These are phyloP conservation scores for Avena atlantica DNA, from an alignment of 176 grass and related monocot species.

Conservation along the genomic window DNA sequence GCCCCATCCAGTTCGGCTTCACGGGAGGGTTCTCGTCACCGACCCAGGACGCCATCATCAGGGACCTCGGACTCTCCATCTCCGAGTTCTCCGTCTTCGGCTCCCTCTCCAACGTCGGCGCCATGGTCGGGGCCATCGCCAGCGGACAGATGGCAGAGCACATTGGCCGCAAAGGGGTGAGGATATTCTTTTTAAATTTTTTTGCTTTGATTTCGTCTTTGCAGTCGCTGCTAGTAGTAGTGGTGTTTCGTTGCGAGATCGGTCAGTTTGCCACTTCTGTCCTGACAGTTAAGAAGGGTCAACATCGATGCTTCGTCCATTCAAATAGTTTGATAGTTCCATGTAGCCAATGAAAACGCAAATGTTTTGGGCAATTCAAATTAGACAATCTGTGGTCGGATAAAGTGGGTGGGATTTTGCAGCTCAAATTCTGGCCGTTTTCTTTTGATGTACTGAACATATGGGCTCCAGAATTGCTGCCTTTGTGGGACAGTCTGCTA, in stretches of 20 bases:
- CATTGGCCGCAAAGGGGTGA: conserved; percentile 91
- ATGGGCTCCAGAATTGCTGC: background rate
- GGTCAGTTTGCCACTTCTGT: background rate
- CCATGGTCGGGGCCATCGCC: conserved; percentile 91
- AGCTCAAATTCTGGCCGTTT: background rate
- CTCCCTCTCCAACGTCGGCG: conserved; percentile 90
- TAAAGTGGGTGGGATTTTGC: background rate
- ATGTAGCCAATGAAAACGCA: background rate
- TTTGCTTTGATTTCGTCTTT: background rate
- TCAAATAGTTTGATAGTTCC: background rate
- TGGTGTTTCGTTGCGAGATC: background rate
- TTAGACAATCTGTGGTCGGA: background rate
- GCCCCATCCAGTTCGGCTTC: conserved; percentile 98
- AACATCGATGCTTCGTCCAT: background rate
- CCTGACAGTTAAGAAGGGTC: background rate
- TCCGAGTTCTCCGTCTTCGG: conserved; percentile 98
- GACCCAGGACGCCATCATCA: conserved; percentile 77
- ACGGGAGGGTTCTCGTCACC: conserved; percentile 89
- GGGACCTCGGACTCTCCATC: conserved; percentile 79
- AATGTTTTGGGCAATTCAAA: background rate
- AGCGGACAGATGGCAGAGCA: conserved; percentile 96
- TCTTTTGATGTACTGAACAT: background rate
- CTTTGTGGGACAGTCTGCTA: background rate
- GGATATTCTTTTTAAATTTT: background rate
- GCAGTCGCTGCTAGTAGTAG: background rate